These are phyloP conservation scores for Phialophora verrucosa DNA, from an alignment of 2,329 filamentous ascomycete genomes.

Conservation along the genomic window DNA sequence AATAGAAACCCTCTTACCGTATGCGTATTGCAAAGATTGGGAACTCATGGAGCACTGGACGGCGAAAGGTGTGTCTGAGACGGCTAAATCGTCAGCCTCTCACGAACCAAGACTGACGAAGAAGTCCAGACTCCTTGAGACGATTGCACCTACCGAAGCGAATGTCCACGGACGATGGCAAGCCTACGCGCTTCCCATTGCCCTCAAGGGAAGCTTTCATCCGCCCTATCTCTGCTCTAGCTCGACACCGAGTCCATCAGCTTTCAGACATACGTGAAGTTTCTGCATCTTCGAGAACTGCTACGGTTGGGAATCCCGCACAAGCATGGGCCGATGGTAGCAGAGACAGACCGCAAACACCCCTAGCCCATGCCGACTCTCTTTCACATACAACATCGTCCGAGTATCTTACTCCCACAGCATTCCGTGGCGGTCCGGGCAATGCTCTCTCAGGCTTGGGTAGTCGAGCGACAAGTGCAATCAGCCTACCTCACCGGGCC, in stretches of 20 bases:
- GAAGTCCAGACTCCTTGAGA: constrained; percentile 23
- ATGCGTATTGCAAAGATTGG: constrained; percentile 16
- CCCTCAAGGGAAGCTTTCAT: constrained; percentile 30
- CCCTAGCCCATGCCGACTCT: constrained; percentile 14
- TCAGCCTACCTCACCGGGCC: constrained; percentile 36
- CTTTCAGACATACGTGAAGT: constrained; percentile 38
- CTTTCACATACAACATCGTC: constrained; percentile 34
- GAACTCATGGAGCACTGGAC: constrained; percentile 25
- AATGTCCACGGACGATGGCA: constrained; percentile 30
- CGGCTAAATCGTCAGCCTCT: neutral
- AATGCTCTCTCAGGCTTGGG: constrained; percentile 23
- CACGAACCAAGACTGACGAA: constrained; percentile 7
- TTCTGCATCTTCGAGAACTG: constrained; percentile 33
- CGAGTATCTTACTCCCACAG: constrained; percentile 31
- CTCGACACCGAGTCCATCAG: constrained; percentile 33
- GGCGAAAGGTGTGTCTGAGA: constrained; percentile 22
- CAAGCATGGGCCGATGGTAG: constrained; percentile 28
- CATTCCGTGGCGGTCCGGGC: constrained; percentile 15
- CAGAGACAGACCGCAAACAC: constrained; percentile 27
- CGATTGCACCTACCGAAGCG: constrained; percentile 27
- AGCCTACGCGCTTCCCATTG: constrained; percentile 22
- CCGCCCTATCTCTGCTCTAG: constrained; percentile 33
- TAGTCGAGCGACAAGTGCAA: constrained; percentile 34
- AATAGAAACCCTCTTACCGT: constrained; percentile 12
- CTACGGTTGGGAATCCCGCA: neutral